These are phyloP conservation scores for Phytophthora ramorum DNA, from an alignment of 352 stramenopile species.

Conservation along the genomic window DNA sequence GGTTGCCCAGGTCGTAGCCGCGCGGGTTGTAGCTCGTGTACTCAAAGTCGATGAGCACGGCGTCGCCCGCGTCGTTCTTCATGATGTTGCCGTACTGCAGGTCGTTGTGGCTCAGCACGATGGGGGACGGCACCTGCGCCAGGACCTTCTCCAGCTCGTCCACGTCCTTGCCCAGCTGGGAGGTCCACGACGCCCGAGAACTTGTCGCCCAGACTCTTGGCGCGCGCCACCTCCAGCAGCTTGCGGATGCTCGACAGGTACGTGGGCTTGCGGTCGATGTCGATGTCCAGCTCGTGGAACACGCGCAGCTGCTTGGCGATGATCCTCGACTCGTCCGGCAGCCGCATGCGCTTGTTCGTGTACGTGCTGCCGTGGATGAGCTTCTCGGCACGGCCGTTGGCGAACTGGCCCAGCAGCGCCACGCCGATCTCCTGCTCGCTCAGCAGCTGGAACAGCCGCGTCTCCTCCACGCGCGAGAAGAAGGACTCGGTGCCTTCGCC, in stretches of 20 bases:
- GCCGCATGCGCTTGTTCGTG: conserved; percentile 76
- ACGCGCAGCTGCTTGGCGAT: conserved; percentile 74
- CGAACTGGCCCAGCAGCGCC: conserved; percentile 77
- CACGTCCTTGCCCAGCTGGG: conserved; percentile 48
- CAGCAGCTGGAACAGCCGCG: conserved; percentile 75
- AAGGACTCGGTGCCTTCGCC: conserved; percentile 85
- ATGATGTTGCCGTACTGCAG: conserved; percentile 95
- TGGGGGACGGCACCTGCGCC: conserved; percentile 62
- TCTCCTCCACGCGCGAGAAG: conserved; percentile 83
- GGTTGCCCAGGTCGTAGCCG: conserved; percentile 93
- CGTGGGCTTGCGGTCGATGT: conserved; percentile 62
- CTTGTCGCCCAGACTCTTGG: conserved; percentile 57
- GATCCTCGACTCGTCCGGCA: conserved; percentile 44
- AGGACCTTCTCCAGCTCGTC: conserved; percentile 66
- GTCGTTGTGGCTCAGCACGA: conserved; percentile 94
- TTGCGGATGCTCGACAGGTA: conserved; percentile 66
- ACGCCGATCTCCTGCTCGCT: conserved; percentile 77
- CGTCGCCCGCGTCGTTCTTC: conserved; percentile 56
- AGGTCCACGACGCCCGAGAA: conserved; percentile 62
- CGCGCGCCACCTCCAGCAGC: conserved; percentile 62
- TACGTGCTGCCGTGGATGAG: conserved; percentile 76
- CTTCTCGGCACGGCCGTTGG: conserved; percentile 78
- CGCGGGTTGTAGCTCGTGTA: conserved; percentile 93
- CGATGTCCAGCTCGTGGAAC: conserved; percentile 78
- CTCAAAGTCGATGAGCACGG: conserved; percentile 95